These are phyloP conservation scores for Marasmius sp. DNA, from an alignment of 1,284 basidiomycete genomes.

Conservation along the genomic window DNA sequence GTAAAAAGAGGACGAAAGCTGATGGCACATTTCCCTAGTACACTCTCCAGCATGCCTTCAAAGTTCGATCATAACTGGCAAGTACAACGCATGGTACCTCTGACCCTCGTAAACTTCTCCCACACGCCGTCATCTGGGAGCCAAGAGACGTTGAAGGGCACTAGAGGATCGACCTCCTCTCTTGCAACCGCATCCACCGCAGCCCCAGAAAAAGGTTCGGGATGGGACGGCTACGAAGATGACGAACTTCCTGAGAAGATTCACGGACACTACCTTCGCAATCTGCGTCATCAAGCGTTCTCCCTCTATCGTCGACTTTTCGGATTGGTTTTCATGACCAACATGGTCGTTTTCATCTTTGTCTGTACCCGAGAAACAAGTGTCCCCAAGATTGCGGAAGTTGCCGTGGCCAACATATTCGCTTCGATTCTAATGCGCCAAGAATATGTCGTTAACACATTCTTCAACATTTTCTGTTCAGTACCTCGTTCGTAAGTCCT, in stretches of 20 bases:
- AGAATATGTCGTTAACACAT: slow-evolving; percentile 43
- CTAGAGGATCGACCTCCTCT: too few relatives aligned
- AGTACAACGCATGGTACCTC: too few relatives aligned
- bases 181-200: too few relatives aligned
- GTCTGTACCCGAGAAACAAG: slow-evolving; percentile 31
- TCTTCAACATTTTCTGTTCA: slow-evolving; percentile 38
- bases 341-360: slow-evolving; percentile 40
- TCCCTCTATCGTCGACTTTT: slow-evolving; percentile 44
- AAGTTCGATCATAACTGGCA: not conserved
- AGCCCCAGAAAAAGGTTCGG: too few relatives aligned
- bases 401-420: slow-evolving; percentile 39
- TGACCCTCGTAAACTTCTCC: too few relatives aligned
- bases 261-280: slow-evolving; percentile 38
- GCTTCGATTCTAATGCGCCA: slow-evolving; percentile 44
- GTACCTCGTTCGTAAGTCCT: slow-evolving; percentile 33
- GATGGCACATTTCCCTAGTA: too few relatives aligned
- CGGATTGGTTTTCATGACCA: slow-evolving; percentile 40
- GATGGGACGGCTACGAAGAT: slow-evolving; percentile 31
- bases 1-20: not conserved
- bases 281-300: slow-evolving; percentile 42
- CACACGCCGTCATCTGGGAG: too few relatives aligned
- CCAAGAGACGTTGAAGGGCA: too few relatives aligned
- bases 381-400: slow-evolving; percentile 33
- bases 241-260: slow-evolving; percentile 39
- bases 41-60: too few relatives aligned